These are phyloP conservation scores for Berberis thunbergii DNA, from an alignment of 164 flowering plant species.

Conservation along the genomic window DNA sequence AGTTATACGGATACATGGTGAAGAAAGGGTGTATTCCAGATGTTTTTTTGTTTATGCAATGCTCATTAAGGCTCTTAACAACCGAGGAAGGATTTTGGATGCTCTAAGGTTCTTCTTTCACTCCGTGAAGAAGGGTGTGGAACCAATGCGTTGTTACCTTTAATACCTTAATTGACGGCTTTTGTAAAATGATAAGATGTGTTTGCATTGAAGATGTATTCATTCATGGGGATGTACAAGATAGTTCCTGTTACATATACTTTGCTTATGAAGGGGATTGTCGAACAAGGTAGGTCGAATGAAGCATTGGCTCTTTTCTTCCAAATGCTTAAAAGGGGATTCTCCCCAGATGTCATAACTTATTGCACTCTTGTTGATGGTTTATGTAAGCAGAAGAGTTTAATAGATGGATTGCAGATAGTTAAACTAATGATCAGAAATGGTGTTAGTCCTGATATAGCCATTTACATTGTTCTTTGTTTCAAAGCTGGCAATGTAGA, in stretches of 20 bases:
- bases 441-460: background rate
- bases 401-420: background rate
- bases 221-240: background rate
- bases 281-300: too few relatives aligned
- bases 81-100: background rate
- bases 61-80: background rate
- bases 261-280: background rate
- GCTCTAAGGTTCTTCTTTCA: background rate
- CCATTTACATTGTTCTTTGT: background rate
- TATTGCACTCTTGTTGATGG: too few relatives aligned
- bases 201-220: background rate
- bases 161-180: background rate
- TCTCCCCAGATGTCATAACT: too few relatives aligned
- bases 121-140: background rate
- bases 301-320: too few relatives aligned
- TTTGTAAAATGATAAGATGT: background rate
- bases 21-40: background rate
- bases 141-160: background rate
- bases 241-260: background rate
- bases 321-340: too few relatives aligned
- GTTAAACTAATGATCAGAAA: background rate
- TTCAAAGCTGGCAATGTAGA: background rate
- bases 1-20: background rate
- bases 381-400: too few relatives aligned
- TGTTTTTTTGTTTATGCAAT: background rate